Base-by-base conservation (phyloP, 2,329 filamentous ascomycete species). In the Sclerotinia spermophila region DNA sequence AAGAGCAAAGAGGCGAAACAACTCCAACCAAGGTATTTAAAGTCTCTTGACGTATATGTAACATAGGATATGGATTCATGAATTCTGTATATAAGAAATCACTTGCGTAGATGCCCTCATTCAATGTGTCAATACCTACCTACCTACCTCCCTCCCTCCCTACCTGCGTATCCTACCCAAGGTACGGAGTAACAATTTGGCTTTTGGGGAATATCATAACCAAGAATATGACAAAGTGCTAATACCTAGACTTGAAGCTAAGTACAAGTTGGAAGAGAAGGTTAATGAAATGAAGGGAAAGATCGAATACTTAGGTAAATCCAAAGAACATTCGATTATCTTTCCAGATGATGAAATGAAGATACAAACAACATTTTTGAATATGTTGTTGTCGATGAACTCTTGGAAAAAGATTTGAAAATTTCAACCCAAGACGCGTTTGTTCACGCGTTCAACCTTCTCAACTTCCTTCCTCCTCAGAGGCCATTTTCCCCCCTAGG, bases 151-250 rank as follows among this genome's bases (percentile, higher is more conserved):
- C 24, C 45, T 11, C 24, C 45, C 40, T 42, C n/a, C n/a, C 40
- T 13, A 2, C 42, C n/a, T 53, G n/a, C n/a, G 48, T 7, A 51
- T 51, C 48, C 48, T 51, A 51, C 48, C 48, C 48, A 53, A 17
- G 1, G 17, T 17, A n/a, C 56, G 11, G 35, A 64, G 30, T 19
- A 35, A 30, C 60, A 64, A 35, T n/a, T 64, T 30, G 30, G 60
- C 38, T 59, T 59, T 17, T 15, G 33, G 33, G 33, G n/a, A 11
- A 24, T 4, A 48, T 64, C n/a, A 53, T 17, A 27, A 35, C 60
- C 42, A 64, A 64, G 42, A 48, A 64, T 48, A n/a, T 64, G 42
- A 35, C 60, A 6, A 45, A 19, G 59, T 62, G 59, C 59, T 30
- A 45, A n/a, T 24, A 35, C 59, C n/a, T 45, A n/a, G 27, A 45